Evolutionary conservation across 1,139 yeast genomes (phyloP), one percentile per base, ranked within the genome.

Genomic region (Taphrina flavorubra): DNA sequence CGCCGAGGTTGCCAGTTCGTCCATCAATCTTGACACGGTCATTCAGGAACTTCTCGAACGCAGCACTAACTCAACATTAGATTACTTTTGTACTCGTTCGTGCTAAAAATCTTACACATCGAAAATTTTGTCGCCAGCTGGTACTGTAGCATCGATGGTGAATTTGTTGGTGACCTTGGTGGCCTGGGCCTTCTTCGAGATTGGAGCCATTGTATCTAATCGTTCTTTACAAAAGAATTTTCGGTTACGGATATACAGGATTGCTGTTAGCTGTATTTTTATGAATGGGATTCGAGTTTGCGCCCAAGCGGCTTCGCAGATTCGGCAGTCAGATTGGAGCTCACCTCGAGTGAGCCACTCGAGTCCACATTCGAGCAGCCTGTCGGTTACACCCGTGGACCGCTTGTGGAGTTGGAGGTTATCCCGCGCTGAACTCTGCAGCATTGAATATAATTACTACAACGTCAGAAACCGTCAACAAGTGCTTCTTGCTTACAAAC

Each of bases 21-120:
- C 94, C 92, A 75, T 94, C 99, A 80, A 95, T 94, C 89, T 95
- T 95, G 90, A 95, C 92, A 90, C 91, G 97, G 85, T 94, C 99
- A 82, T 89, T 87, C 83, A 95, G 88, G 92, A 88, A 95, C 87
- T 94, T 92, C 80, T 91, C 96, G 87, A 92, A 91, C 79, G 96
- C 88, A 81, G 95, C 90, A 84, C 67, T 63, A 44, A 10, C 7
- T n/a, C 6, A 13, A 36, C 40, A 37, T 60, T 14, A 61, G 65
- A 18, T 18, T 36, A 11, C n/a, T 46, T n/a, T 18, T 11, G 5
- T 16, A 6, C 10, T 20, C 11, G 25, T 46, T 16, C 8, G 47
- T 34, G 6, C 11, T 8, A 18, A 31, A 31, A 13, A 36, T 7
- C 67, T 31, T 63, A 63, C 67, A 95, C 95, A 88, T 94, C 98